Evolutionary conservation across 2,329 filamentous ascomycete species (phyloP).

Genomic region (Scytalidium lignicola): DNA sequence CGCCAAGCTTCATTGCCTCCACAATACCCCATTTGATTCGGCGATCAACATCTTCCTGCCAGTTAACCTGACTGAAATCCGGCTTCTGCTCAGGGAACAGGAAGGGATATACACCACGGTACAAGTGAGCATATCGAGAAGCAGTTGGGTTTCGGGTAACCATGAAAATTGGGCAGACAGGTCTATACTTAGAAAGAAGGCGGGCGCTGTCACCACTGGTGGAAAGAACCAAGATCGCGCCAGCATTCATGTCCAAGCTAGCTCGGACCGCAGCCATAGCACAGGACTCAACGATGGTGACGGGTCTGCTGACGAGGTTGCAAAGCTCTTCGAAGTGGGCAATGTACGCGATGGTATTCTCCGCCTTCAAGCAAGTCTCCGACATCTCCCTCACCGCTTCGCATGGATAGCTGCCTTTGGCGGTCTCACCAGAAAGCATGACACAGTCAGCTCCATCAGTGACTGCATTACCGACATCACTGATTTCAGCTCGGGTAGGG

Average conservation of each 20-base stretch:
- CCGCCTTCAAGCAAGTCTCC: slow-evolving; percentile 92
- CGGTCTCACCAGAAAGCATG: slow-evolving; percentile 98
- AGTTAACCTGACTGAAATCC: slow-evolving; percentile 86
- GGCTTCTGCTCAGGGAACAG: slow-evolving; percentile 89
- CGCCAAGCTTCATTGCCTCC: slow-evolving; percentile 76
- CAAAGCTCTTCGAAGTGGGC: slow-evolving; percentile 95
- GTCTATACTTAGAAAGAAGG: slow-evolving; percentile 95
- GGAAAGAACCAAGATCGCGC: slow-evolving; percentile 92
- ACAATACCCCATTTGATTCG: slow-evolving; percentile 96
- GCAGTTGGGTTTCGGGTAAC: slow-evolving; percentile 83
- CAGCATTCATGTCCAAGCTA: slow-evolving; percentile 92
- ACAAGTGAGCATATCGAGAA: slow-evolving; percentile 87
- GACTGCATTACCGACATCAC: slow-evolving; percentile 96
- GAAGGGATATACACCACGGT: slow-evolving; percentile 98
- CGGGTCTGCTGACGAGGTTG: slow-evolving; percentile 74
- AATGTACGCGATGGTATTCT: slow-evolving; percentile 96
- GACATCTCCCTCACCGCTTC: slow-evolving; percentile 98
- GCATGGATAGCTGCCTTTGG: slow-evolving; percentile 91
- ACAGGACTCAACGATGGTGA: slow-evolving; percentile 85
- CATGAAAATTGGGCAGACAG: slow-evolving; percentile 99
- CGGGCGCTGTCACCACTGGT: slow-evolving; percentile 94
- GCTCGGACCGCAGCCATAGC: slow-evolving; percentile 96
- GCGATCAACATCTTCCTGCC: slow-evolving; percentile 98
- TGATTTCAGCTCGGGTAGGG: slow-evolving; percentile 96
- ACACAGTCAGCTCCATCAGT: slow-evolving; percentile 98